phyloP scores from a whole-genome alignment of 805 yeast genomes.

The Saccharomycopsis microspora region DNA sequence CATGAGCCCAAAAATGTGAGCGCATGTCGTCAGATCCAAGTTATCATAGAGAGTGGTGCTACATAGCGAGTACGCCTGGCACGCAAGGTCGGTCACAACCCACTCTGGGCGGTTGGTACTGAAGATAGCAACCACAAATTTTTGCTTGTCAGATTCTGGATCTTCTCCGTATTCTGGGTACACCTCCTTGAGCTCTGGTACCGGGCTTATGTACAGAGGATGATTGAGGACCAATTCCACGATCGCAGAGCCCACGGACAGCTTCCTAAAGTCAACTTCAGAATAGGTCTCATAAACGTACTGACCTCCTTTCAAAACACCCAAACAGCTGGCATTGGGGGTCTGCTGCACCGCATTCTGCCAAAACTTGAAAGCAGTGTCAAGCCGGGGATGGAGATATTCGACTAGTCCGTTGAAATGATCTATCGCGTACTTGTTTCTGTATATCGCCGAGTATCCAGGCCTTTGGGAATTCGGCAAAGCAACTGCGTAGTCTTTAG shows the following conservation, averaged over 20 bases:
- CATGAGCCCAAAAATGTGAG: conserved; percentile 13
- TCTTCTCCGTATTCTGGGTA: conserved; percentile 18
- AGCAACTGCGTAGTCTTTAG: conserved; percentile 15
- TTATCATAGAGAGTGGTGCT: conserved; percentile 47
- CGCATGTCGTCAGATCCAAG: conserved; percentile 46
- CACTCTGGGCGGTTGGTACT: conserved; percentile 45
- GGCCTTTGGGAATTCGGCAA: conserved; percentile 28
- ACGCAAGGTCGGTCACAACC: conserved; percentile 56
- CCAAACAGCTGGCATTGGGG: conserved; percentile 33
- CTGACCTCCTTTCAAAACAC: conserved; percentile 21
- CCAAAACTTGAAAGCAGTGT: conserved; percentile 36
- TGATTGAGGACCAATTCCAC: conserved; percentile 20
- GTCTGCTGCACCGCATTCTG: conserved; percentile 27
- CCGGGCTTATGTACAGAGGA: conserved; percentile 8
- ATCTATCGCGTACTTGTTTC: conserved; percentile 24
- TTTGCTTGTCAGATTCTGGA: conserved; percentile 18
- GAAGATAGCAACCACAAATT: conserved; percentile 35
- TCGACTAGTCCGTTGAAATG: conserved; percentile 21
- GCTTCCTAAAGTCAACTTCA: conserved; percentile 24
- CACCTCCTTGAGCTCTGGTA: conserved; percentile 5
- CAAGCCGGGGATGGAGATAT: conserved; percentile 31
- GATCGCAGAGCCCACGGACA: conserved; percentile 30
- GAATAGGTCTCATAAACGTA: conserved; percentile 21
- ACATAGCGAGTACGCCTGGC: conserved; percentile 41
- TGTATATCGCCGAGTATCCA: conserved; percentile 35